Evolutionary conservation across 2,329 filamentous ascomycete species (phyloP).

Genomic region (Monosporascus sp.): DNA sequence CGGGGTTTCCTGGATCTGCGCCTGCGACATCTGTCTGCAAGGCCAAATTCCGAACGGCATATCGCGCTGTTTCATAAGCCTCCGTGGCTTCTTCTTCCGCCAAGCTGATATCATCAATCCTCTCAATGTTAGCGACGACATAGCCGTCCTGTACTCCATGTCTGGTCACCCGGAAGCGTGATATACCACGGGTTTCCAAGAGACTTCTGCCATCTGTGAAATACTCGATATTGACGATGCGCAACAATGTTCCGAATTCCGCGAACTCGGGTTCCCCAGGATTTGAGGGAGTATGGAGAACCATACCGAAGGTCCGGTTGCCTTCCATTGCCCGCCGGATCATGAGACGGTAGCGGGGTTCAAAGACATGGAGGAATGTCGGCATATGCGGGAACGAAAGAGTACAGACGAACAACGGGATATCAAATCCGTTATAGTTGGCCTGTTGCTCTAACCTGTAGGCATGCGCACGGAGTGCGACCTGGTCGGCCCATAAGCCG

Average conservation of each 20-base stretch:
- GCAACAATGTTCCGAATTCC: conserved; percentile 72
- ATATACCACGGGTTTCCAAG: conserved; percentile 71
- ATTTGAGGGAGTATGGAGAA: conserved; percentile 59
- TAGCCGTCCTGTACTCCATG: conserved; percentile 71
- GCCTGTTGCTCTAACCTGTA: conserved; percentile 54
- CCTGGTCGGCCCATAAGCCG: conserved; percentile 63
- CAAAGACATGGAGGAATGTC: conserved; percentile 86
- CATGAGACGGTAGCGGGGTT: conserved; percentile 89
- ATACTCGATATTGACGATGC: conserved; percentile 68
- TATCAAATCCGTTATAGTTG: conserved; percentile 52
- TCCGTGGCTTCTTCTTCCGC: conserved; percentile 77
- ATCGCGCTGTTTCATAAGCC: conserved; percentile 54
- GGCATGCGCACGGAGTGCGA: conserved; percentile 53
- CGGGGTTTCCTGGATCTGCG: neutral
- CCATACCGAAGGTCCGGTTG: conserved; percentile 78
- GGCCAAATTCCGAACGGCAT: conserved; percentile 17
- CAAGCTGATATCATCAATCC: conserved; percentile 75
- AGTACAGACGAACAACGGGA: conserved; percentile 77
- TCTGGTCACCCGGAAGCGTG: conserved; percentile 67
- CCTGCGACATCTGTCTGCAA: conserved; percentile 13
- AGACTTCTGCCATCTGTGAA: conserved; percentile 78
- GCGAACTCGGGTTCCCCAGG: conserved; percentile 45
- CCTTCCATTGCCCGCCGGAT: conserved; percentile 71
- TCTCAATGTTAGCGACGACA: conserved; percentile 67
- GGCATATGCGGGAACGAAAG: conserved; percentile 78